These are phyloP conservation scores for Beta vulgaris DNA, from an alignment of 148 eudicot species.

Conservation along the genomic window DNA sequence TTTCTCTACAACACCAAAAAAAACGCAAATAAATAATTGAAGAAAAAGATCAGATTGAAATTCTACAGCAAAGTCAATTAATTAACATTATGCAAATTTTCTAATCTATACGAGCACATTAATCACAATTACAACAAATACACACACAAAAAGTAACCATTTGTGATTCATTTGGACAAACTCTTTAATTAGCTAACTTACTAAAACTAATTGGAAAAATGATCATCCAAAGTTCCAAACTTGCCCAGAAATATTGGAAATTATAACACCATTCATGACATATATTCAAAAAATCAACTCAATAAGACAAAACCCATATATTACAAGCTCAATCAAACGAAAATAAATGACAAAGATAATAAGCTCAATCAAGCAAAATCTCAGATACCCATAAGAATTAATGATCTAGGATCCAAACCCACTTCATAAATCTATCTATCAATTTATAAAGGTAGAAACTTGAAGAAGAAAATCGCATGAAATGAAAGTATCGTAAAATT, in stretches of 20 bases:
- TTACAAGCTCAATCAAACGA: not conserved
- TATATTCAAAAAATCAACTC: not conserved
- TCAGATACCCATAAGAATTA: not conserved
- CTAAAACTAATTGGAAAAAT: not conserved
- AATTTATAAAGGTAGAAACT: slow-evolving; percentile 7
- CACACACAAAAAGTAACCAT: slow-evolving; percentile 2
- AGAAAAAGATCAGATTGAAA: not conserved
- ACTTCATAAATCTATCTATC: not conserved
- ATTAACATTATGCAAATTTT: not conserved
- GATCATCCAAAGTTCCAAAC: not conserved
- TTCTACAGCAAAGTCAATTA: slow-evolving; percentile 3
- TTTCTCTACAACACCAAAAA: not conserved
- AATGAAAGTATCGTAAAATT: not conserved
- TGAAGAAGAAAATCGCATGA: not conserved
- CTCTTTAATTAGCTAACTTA: not conserved
- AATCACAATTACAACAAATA: not conserved
- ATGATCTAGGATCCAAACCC: not conserved
- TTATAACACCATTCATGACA: not conserved
- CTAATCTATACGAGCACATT: not conserved
- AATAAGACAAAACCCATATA: slow-evolving; percentile 1
- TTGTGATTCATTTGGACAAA: not conserved
- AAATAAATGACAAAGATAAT: not conserved
- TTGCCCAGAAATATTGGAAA: no score
- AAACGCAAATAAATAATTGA: not conserved
- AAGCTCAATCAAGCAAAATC: slow-evolving; percentile 22